phyloP scores from a whole-genome alignment of 2,329 filamentous ascomycete genomes.

The Hansfordia pulvinata region DNA sequence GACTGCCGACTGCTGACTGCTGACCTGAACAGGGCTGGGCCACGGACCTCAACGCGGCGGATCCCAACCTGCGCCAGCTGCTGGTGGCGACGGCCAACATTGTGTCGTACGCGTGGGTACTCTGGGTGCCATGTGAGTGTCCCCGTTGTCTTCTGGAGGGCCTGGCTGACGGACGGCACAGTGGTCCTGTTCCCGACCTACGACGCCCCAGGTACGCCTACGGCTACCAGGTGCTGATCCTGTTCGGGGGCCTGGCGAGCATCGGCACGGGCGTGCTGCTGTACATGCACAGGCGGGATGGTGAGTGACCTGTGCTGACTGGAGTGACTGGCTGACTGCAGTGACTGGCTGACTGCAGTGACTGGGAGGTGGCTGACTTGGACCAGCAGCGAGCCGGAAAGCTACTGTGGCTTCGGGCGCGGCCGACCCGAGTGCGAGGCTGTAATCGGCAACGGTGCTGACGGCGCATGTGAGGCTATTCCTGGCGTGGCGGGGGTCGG shows the following conservation, averaged over 20 bases:
- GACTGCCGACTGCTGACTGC: too few species aligned
- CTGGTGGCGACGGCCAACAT: constrained; percentile 8
- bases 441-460: too few species aligned
- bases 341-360: too few species aligned
- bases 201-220: constrained; percentile 19
- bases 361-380: too few species aligned
- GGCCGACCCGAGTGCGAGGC: too few species aligned
- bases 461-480: too few species aligned
- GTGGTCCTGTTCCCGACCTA: constrained; percentile 18
- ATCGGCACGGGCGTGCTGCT: background rate
- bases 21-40: constrained; percentile 5
- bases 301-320: too few species aligned
- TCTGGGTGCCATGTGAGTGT: constrained; percentile 7
- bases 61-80: constrained; percentile 8
- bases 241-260: constrained; percentile 6
- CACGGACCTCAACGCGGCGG: constrained; percentile 6
- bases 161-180: constrained; percentile 2
- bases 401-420: too few species aligned
- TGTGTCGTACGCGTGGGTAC: constrained; percentile 6
- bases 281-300: background rate
- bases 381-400: too few species aligned
- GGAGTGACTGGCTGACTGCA: too few species aligned
- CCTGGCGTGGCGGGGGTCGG: too few species aligned
- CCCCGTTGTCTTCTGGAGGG: background rate
- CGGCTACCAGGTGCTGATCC: constrained; percentile 18